Percentiles rank a stretch among this genome's conserved stretches.
These are phyloP conservation scores for Chalaropsis ovoidea DNA, from an alignment of 2,329 filamentous ascomycete genomes.

Conservation along the genomic window DNA sequence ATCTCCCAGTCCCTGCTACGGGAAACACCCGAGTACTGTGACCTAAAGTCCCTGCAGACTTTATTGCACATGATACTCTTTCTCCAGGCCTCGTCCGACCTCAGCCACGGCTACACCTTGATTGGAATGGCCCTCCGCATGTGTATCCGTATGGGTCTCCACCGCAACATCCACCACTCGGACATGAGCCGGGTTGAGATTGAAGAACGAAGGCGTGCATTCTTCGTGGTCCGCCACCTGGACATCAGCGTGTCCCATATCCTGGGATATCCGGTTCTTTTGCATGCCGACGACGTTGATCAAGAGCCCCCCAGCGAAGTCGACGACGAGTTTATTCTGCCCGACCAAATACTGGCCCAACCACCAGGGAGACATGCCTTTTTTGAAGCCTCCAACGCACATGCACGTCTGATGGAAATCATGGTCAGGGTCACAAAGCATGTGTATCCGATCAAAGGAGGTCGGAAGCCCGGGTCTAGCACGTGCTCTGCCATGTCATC, in stretches of 20 bases:
- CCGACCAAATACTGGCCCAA: constrained; percentile 42
- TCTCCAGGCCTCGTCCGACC: constrained; percentile 65
- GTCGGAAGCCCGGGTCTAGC: constrained; percentile 37
- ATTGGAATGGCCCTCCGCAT: constrained; percentile 67
- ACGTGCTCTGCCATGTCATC: constrained; percentile 38
- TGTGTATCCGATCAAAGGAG: constrained; percentile 42
- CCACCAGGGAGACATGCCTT: constrained; percentile 51
- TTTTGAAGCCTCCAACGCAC: constrained; percentile 56
- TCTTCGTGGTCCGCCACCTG: constrained; percentile 60
- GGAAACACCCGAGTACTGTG: constrained; percentile 59
- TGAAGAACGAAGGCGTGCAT: constrained; percentile 53
- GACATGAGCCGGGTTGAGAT: constrained; percentile 53
- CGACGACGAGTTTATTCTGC: constrained; percentile 58
- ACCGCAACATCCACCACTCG: constrained; percentile 58
- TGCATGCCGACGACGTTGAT: constrained; percentile 56
- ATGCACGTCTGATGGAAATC: constrained; percentile 54
- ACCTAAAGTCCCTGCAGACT: constrained; percentile 63
- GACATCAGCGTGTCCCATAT: constrained; percentile 60
- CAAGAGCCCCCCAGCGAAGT: constrained; percentile 55
- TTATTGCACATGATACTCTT: constrained; percentile 74
- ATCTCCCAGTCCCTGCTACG: constrained; percentile 55
- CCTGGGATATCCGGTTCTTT: constrained; percentile 54
- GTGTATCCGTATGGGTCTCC: constrained; percentile 66
- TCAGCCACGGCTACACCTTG: constrained; percentile 71
- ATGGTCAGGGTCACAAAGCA: constrained; percentile 53